phyloP scores from a whole-genome alignment of 257 asterid genomes.

The Lycium ferocissimum region DNA sequence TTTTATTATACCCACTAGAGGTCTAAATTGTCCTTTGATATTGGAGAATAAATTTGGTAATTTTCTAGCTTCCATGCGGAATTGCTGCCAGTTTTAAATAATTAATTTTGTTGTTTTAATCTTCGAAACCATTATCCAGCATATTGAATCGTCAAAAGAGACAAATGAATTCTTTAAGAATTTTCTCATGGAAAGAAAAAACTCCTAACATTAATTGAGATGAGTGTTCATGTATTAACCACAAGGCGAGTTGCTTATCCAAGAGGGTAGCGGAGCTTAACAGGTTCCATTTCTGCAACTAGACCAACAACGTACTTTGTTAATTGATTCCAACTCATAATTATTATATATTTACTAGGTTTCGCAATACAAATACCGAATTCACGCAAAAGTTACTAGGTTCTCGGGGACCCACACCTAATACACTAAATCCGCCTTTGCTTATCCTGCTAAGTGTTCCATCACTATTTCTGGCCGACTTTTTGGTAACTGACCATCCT shows the following conservation, averaged over 20 bases:
- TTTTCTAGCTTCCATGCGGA: background rate
- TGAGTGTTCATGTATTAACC: slow-evolving; percentile 97
- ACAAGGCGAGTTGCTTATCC: slow-evolving; percentile 68
- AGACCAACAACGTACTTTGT: no score
- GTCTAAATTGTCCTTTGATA: background rate
- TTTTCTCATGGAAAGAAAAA: slow-evolving; percentile 98
- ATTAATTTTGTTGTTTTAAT: slow-evolving; percentile 22
- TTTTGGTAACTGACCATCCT: no score
- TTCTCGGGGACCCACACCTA: no score
- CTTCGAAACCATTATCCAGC: slow-evolving; percentile 52
- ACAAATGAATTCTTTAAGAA: slow-evolving; percentile 95
- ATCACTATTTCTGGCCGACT: no score
- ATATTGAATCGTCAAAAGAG: slow-evolving; percentile 92
- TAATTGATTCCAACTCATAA: no score
- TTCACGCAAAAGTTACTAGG: no score
- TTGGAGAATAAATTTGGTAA: background rate
- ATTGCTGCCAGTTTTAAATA: background rate
- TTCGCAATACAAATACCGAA: no score
- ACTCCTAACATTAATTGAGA: slow-evolving; percentile 93
- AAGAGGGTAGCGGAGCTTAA: no score
- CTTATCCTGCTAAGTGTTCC: no score
- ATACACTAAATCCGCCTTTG: no score
- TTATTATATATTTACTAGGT: no score
- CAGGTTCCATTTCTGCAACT: no score
- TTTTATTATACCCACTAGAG: background rate